Conservation (phyloP, 2,329 filamentous ascomycete genomes). For the Fusarium sp. region DNA sequence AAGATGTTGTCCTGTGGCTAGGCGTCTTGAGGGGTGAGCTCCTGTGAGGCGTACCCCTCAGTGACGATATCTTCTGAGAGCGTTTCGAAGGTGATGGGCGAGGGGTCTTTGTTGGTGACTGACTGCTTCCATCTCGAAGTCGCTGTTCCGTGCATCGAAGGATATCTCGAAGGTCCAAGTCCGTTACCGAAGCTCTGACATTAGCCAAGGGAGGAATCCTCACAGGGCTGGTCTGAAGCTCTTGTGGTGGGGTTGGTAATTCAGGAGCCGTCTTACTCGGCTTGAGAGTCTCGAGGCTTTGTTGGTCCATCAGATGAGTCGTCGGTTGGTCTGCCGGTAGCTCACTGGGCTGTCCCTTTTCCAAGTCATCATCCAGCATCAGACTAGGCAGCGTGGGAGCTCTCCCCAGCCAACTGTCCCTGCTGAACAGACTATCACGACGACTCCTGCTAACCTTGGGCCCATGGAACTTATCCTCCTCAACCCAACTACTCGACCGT, state of each 20-base stretch:
- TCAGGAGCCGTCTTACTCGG: constrained; percentile 37
- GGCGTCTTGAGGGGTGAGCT: constrained; percentile 44
- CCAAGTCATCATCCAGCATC: constrained; percentile 39
- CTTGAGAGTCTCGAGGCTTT: constrained; percentile 23
- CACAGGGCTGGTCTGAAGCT: constrained; percentile 18
- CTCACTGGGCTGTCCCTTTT: constrained; percentile 32
- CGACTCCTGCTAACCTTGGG: constrained; percentile 51
- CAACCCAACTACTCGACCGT: constrained; percentile 56
- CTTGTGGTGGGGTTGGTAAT: constrained; percentile 23
- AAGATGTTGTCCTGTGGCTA: constrained; percentile 39
- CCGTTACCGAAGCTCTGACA: constrained; percentile 47
- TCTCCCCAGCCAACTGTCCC: constrained; percentile 49
- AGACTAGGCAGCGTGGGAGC: constrained; percentile 51
- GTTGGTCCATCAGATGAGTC: constrained; percentile 30
- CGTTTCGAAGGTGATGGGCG: constrained; percentile 29
- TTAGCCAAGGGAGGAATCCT: constrained; percentile 29
- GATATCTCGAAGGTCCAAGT: constrained; percentile 62
- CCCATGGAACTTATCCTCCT: constrained; percentile 63
- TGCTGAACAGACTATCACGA: constrained; percentile 44
- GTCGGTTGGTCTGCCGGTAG: constrained; percentile 23
- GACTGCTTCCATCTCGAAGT: constrained; percentile 53
- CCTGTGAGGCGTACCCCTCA: constrained; percentile 41
- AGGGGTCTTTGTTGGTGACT: constrained; percentile 47
- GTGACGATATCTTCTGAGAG: constrained; percentile 27
- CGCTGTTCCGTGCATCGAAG: constrained; percentile 64